Percentiles rank a stretch among this genome's conserved stretches.
phyloP scores from a whole-genome alignment of 495 filamentous ascomycete species.

The Penicillium canariense region DNA sequence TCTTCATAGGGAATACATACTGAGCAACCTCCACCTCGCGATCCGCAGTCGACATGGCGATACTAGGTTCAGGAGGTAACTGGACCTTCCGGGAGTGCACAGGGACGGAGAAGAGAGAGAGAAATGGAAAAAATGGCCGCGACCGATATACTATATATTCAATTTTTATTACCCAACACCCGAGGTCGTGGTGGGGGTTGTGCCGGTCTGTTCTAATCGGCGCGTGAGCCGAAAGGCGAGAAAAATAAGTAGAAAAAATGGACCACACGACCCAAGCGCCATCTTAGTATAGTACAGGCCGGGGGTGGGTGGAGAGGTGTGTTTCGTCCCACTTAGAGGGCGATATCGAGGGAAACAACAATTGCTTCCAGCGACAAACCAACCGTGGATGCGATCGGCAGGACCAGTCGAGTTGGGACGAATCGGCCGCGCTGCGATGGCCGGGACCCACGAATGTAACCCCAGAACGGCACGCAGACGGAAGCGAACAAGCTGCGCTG shows the following conservation, averaged over 20 bases:
- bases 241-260: conserved; percentile 13
- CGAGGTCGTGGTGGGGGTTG: conserved; percentile 17
- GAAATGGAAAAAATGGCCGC: not conserved
- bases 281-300: conserved; percentile 1
- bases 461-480: conserved; percentile 21
- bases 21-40: conserved; percentile 35
- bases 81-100: conserved; percentile 7
- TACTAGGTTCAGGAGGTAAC: conserved; percentile 13
- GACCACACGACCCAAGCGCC: conserved; percentile 1
- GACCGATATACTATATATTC: conserved; percentile 25
- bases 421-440: conserved; percentile 2
- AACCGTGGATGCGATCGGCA: conserved; percentile 29
- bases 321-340: conserved; percentile 10
- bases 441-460: conserved; percentile 32
- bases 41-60: conserved; percentile 33
- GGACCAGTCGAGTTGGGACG: conserved; percentile 6
- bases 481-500: conserved; percentile 15
- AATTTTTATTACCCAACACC: conserved; percentile 18
- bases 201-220: conserved; percentile 18
- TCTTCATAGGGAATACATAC: conserved; percentile 30
- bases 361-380: not conserved
- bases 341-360: not conserved
- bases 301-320: not conserved
- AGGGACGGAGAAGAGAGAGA: conserved; percentile 7
- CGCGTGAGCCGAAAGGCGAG: conserved; percentile 13